Conservation (phyloP, 495 filamentous ascomycete species). For the Aspergillus indologenus region DNA sequence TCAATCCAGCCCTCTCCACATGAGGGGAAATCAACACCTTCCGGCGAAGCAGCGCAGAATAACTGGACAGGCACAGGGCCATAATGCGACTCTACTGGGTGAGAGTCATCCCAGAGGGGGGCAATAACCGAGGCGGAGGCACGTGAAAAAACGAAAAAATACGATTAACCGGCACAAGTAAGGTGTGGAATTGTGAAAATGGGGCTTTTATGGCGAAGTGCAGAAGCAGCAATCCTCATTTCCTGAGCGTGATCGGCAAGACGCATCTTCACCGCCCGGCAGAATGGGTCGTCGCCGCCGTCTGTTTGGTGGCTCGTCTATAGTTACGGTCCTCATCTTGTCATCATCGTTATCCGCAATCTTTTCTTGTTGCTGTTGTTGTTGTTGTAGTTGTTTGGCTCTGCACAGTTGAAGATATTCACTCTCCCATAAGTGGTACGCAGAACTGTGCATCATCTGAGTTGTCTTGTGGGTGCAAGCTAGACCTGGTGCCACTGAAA, state of each 20-base stretch:
- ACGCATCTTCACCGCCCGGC: conserved; percentile 26
- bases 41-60: conserved; percentile 29
- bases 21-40: conserved; percentile 27
- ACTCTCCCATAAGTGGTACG: too few species aligned
- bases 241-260: not conserved
- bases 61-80: conserved; percentile 38
- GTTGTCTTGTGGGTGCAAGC: not conserved
- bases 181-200: not conserved
- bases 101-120: conserved; percentile 20
- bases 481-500: not conserved
- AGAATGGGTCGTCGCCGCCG: conserved; percentile 14
- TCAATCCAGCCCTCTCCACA: conserved; percentile 30
- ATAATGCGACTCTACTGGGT: conserved; percentile 38
- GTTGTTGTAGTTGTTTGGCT: too few species aligned
- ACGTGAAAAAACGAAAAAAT: not conserved
- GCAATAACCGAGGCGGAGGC: not conserved
- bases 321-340: too few species aligned
- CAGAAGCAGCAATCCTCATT: not conserved
- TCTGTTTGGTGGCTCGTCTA: not conserved
- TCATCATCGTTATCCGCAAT: not conserved
- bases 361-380: not conserved
- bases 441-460: too few species aligned
- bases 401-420: too few species aligned
- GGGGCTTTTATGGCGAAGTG: conserved; percentile 3
- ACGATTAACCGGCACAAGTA: not conserved